These are phyloP conservation scores for Chrysoporthe deuterocubensis DNA, from an alignment of 2,329 filamentous ascomycete genomes.

Conservation along the genomic window DNA sequence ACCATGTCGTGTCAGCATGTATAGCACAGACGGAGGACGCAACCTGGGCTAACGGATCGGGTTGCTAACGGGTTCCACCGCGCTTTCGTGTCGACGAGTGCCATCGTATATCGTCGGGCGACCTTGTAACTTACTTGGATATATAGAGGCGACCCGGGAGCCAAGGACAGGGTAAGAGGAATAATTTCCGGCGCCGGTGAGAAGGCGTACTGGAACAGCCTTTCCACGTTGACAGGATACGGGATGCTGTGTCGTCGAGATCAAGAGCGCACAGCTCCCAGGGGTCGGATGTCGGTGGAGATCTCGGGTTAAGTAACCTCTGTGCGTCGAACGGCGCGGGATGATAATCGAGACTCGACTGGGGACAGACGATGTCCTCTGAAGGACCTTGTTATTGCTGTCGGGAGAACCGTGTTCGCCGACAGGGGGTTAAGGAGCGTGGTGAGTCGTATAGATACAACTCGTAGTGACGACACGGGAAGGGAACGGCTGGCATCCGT, in stretches of 20 bases:
- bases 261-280: conserved; percentile 45
- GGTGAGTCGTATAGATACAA: conserved; percentile 47
- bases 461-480: conserved; percentile 40
- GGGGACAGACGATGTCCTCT: conserved; percentile 16
- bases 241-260: conserved; percentile 30
- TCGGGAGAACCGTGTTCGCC: conserved; percentile 20
- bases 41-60: conserved; percentile 33
- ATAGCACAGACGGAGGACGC: conserved; percentile 36
- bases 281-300: conserved; percentile 27
- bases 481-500: conserved; percentile 43
- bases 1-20: conserved; percentile 45
- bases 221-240: conserved; percentile 26
- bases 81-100: conserved; percentile 39
- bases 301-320: conserved; percentile 30
- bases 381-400: conserved; percentile 38
- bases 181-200: conserved; percentile 39
- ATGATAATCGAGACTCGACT: conserved; percentile 43
- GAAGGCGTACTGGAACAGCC: conserved; percentile 30
- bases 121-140: conserved; percentile 47
- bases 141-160: conserved; percentile 42
- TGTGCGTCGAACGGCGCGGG: conserved; percentile 39
- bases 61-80: conserved; percentile 35
- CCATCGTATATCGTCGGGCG: conserved; percentile 41
- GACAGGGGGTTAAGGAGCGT: conserved; percentile 44
- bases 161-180: conserved; percentile 33